Evolutionary conservation across 352 stramenopile species (phyloP).

Genomic region (Elongisporangium anandrum): DNA sequence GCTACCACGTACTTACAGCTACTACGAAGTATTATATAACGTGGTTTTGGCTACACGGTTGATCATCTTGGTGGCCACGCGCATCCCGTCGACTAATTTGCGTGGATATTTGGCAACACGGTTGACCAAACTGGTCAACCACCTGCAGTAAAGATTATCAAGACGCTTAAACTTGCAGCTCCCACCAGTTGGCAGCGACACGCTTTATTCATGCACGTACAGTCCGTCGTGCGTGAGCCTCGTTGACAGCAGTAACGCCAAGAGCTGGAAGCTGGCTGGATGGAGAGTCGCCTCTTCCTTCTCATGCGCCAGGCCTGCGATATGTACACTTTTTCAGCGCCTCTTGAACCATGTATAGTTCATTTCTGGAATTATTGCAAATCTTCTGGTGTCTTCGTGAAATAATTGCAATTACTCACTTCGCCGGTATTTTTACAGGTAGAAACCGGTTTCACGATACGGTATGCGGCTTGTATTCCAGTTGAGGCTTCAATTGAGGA

Average conservation of each 20-base stretch:
- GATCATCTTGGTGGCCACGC: too few species aligned
- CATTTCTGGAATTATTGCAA: background rate
- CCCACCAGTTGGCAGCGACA: background rate
- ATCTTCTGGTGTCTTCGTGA: background rate
- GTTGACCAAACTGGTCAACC: too few species aligned
- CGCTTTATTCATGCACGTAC: background rate
- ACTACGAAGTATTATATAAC: too few species aligned
- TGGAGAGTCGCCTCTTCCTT: background rate
- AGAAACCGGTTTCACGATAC: too few species aligned
- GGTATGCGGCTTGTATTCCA: background rate
- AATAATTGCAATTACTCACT: too few species aligned
- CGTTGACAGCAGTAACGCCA: background rate
- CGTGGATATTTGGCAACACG: background rate
- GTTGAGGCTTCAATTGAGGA: background rate
- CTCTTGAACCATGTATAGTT: background rate
- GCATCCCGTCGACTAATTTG: too few species aligned
- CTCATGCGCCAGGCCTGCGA: background rate
- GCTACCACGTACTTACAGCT: too few species aligned
- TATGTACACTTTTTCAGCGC: background rate
- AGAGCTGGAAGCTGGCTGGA: background rate
- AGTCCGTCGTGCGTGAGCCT: background rate
- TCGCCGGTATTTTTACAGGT: too few species aligned
- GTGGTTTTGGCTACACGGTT: background rate
- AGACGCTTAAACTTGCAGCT: background rate
- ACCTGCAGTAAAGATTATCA: too few species aligned